These are phyloP conservation scores for Chaetomiaceae sp. DNA, from an alignment of 2,329 filamentous ascomycete species.

Conservation along the genomic window DNA sequence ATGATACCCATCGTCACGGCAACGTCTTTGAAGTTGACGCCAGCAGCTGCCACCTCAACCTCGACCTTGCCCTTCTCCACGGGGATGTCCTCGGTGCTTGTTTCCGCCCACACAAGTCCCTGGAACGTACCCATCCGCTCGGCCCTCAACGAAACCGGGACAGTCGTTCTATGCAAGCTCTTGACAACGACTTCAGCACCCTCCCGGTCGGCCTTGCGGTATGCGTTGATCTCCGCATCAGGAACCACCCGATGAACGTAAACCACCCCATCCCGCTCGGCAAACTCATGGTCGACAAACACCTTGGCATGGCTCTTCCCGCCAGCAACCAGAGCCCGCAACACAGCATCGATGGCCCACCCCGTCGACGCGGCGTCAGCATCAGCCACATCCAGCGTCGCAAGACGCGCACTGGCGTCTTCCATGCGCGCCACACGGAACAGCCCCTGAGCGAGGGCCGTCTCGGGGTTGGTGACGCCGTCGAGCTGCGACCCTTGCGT, in stretches of 20 bases:
- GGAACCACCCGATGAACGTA: constrained; percentile 26
- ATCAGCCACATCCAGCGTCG: constrained; percentile 17
- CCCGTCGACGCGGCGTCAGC: neutral
- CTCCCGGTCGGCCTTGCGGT: constrained; percentile 6
- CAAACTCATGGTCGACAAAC: constrained; percentile 27
- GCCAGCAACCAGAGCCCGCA: neutral
- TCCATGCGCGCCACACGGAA: constrained; percentile 26
- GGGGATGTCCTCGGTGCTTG: constrained; percentile 5
- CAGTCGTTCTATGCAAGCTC: constrained; percentile 14
- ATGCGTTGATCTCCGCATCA: constrained; percentile 25
- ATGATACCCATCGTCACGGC: constrained; percentile 17
- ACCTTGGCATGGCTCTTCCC: neutral
- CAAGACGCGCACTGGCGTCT: constrained; percentile 8
- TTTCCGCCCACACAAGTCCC: neutral
- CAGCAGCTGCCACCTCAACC: constrained; percentile 30
- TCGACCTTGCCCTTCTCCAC: constrained; percentile 1
- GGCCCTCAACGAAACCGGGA: constrained; percentile 12
- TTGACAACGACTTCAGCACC: constrained; percentile 11
- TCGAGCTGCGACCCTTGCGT: constrained; percentile 19
- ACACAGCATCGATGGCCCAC: neutral
- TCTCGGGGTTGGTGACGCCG: constrained; percentile 20
- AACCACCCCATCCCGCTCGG: constrained; percentile 28
- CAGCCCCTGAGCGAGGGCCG: constrained; percentile 22
- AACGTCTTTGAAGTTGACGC: constrained; percentile 32
- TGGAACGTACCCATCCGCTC: constrained; percentile 26